phyloP scores from a whole-genome alignment of 2,329 filamentous ascomycete genomes.

The Alternaria triticina region DNA sequence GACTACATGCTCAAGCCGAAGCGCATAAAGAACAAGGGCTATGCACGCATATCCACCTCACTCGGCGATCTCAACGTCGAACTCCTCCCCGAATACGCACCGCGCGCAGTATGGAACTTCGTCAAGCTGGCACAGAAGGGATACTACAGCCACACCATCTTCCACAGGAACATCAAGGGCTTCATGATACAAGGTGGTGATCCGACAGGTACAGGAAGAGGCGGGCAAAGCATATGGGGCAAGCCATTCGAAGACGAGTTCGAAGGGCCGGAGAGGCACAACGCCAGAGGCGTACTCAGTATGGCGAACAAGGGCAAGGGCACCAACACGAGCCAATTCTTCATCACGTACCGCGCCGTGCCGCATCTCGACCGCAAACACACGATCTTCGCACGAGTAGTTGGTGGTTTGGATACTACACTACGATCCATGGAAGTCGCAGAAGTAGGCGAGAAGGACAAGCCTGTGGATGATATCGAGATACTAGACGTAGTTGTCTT shows the following conservation, averaged over 20 bases:
- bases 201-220: slow-evolving; percentile 87
- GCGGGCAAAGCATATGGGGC: slow-evolving; percentile 90
- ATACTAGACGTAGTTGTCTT: slow-evolving; percentile 87
- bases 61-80: slow-evolving; percentile 86
- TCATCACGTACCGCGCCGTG: slow-evolving; percentile 85
- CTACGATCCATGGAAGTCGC: slow-evolving; percentile 78
- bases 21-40: slow-evolving; percentile 87
- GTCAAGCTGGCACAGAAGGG: slow-evolving; percentile 84
- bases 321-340: slow-evolving; percentile 94
- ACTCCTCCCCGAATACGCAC: slow-evolving; percentile 87
- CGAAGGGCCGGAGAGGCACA: slow-evolving; percentile 86
- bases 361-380: slow-evolving; percentile 93
- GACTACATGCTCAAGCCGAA: slow-evolving; percentile 95
- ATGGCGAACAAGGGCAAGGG: slow-evolving; percentile 99
- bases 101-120: slow-evolving; percentile 97
- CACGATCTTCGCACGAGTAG: slow-evolving; percentile 90
- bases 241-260: slow-evolving; percentile 95
- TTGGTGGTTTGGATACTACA: slow-evolving; percentile 74
- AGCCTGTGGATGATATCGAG: slow-evolving; percentile 77
- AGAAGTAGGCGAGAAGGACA: slow-evolving; percentile 74
- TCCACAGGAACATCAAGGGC: slow-evolving; percentile 91
- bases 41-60: slow-evolving; percentile 87
- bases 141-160: slow-evolving; percentile 83
- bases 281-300: slow-evolving; percentile 76
- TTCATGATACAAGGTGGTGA: slow-evolving; percentile 99